These are phyloP conservation scores for Kwoniella botswanensis DNA, from an alignment of 768 basidiomycete species.

Conservation along the genomic window DNA sequence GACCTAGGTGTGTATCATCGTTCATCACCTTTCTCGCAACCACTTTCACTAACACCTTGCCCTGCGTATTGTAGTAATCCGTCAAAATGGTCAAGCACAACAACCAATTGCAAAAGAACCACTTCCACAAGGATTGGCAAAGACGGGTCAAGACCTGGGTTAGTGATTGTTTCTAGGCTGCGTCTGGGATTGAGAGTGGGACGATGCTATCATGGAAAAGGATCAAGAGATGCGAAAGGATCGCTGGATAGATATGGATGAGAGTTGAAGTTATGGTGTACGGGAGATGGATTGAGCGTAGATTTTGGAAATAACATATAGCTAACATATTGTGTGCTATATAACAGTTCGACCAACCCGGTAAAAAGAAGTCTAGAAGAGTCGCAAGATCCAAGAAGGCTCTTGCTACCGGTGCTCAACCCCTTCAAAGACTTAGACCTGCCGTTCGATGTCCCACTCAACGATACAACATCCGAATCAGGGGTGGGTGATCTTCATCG, in stretches of 20 bases:
- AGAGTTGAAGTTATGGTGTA: background rate
- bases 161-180: slow-evolving; percentile 11
- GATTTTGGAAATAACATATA: background rate
- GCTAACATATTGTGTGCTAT: slow-evolving; percentile 69
- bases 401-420: slow-evolving; percentile 86
- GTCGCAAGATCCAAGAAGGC: slow-evolving; percentile 90
- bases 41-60: background rate
- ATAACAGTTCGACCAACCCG: slow-evolving; percentile 99
- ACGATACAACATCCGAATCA: slow-evolving; percentile 97
- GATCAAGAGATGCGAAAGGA: background rate
- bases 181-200: background rate
- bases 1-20: slow-evolving; percentile 22
- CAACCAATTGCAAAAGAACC: slow-evolving; percentile 56
- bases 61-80: slow-evolving; percentile 4
- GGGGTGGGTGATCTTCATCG: slow-evolving; percentile 63
- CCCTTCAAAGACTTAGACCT: slow-evolving; percentile 86
- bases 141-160: slow-evolving; percentile 53
- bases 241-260: background rate
- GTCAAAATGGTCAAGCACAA: slow-evolving; percentile 55
- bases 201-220: background rate
- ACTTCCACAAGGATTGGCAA: slow-evolving; percentile 94
- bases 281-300: background rate
- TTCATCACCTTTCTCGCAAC: background rate
- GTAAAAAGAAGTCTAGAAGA: slow-evolving; percentile 93
- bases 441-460: slow-evolving; percentile 95